Base-by-base conservation (phyloP, 352 stramenopile genomes). In the Phytophthora syringae region DNA sequence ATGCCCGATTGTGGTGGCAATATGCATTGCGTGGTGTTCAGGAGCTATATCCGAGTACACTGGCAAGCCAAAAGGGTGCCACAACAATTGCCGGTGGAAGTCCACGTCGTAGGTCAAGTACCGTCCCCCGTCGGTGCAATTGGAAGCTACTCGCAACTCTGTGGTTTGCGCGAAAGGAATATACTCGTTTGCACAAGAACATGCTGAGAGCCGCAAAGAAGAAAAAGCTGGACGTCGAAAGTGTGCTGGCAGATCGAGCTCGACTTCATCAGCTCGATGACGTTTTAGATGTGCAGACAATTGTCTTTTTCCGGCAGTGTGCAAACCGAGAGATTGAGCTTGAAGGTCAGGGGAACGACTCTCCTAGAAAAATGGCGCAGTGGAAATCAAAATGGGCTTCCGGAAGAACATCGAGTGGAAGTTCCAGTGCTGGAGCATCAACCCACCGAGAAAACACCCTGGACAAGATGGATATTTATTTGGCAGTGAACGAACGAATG, bases 281-380 rank as follows among this genome's bases (percentile, higher is more conserved):
- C 27, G 73, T 76, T 16, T 52, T 95, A 28, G 77, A 90, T 51
- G 85, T 93, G 1, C 76, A 91, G 0, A 91, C 82, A 1, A 90
- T 95, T 56, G 85, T 93, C 1, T 95, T 95, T 54, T 95, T 93
- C 32, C 70, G 87, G 1, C 34, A 88, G 12, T 95, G 87, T 53
- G 84, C 85, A 0, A 63, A 68, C 0, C 71, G 84, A 64, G 87
- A 95, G 52, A 54, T 84, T 7, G 84, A 91, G 39, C 55, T 91
- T 49, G 85, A 95, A 65, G 75, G 77, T 13, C 84, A 67, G 42
- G 79, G 87, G 0, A 58, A 86, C 7, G 84, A 91, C 62, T 92
- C 85, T 3, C 74, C 79, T 2, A 80, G 89, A 65, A 92, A 90
- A 34, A 39, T 92, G 3, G 68, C 76, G 5, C 74, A 83, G 30